These are phyloP conservation scores for Uronychia binucleata DNA, from an alignment of 73 alveolate species.

Conservation along the genomic window DNA sequence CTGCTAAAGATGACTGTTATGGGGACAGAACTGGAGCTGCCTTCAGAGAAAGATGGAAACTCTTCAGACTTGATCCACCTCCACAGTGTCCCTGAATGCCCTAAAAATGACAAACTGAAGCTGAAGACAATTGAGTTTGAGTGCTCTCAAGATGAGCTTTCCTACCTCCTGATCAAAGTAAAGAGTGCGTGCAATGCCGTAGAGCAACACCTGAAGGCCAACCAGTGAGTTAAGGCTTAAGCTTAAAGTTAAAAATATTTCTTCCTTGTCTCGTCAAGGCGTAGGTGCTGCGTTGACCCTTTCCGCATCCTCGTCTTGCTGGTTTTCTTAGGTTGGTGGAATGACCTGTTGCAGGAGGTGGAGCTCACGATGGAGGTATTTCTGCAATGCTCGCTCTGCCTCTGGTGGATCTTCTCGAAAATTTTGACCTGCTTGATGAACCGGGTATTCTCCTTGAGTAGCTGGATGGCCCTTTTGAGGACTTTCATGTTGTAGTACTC, in stretches of 20 bases:
- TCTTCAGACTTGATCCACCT: background rate
- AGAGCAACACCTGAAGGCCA: slow-evolving; percentile 26
- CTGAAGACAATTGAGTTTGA: slow-evolving; percentile 42
- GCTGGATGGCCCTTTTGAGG: background rate
- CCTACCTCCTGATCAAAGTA: slow-evolving; percentile 34
- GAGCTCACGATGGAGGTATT: background rate
- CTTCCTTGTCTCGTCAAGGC: background rate
- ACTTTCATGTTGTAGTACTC: background rate
- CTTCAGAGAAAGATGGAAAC: background rate
- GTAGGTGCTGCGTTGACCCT: background rate
- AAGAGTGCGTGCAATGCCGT: slow-evolving; percentile 61
- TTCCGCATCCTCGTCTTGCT: background rate
- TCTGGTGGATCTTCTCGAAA: background rate
- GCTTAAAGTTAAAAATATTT: too few relatives aligned
- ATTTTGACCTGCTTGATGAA: background rate
- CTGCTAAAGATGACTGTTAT: slow-evolving; percentile 31
- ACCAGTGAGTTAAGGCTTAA: slow-evolving; percentile 1
- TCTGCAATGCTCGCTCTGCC: background rate
- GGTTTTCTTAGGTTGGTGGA: background rate
- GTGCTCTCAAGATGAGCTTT: slow-evolving; percentile 50
- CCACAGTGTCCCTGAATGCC: background rate
- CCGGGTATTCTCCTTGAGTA: background rate
- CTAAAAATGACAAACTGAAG: slow-evolving; percentile 28
- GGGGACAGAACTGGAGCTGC: slow-evolving; percentile 1
- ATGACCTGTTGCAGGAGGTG: background rate